Percentiles rank a stretch among this genome's conserved stretches.
Conservation (phyloP, 495 filamentous ascomycete species). For the Tuber umbilicatum region DNA sequence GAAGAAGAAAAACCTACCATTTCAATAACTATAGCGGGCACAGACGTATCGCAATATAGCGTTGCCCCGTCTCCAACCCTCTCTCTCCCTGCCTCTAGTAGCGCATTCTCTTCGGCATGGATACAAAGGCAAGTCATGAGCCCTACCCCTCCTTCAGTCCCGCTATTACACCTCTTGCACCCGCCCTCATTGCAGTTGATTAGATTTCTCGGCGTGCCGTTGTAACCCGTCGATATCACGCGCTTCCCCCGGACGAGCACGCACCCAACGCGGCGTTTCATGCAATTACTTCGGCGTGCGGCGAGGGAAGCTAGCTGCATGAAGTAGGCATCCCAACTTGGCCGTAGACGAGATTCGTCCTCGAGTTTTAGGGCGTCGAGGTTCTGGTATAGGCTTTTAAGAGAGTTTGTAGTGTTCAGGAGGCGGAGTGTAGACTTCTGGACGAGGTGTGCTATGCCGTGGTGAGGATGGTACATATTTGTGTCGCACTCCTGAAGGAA, state of each 20-base stretch:
- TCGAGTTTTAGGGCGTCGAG: slow-evolving; percentile 65
- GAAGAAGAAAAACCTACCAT: slow-evolving; percentile 1
- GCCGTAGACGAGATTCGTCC: slow-evolving; percentile 71
- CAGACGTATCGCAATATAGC: slow-evolving; percentile 83
- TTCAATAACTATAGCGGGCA: slow-evolving; percentile 5
- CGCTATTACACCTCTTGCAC: slow-evolving; percentile 78
- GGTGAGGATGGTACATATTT: slow-evolving; percentile 62
- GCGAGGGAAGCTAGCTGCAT: slow-evolving; percentile 91
- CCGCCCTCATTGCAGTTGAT: slow-evolving; percentile 90
- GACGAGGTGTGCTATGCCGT: slow-evolving; percentile 64
- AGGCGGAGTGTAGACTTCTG: slow-evolving; percentile 74
- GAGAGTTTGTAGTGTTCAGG: slow-evolving; percentile 69
- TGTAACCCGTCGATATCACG: slow-evolving; percentile 95
- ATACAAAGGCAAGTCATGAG: slow-evolving; percentile 86
- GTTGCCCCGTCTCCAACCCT: slow-evolving; percentile 70
- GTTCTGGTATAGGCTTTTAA: slow-evolving; percentile 61
- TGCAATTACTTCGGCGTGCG: slow-evolving; percentile 88
- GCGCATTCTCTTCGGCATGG: slow-evolving; percentile 93
- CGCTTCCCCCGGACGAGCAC: slow-evolving; percentile 83
- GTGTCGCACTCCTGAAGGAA: slow-evolving; percentile 72
- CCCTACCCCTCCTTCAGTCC: slow-evolving; percentile 59
- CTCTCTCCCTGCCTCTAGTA: slow-evolving; percentile 89
- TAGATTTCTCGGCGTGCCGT: slow-evolving; percentile 82
- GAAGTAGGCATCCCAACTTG: slow-evolving; percentile 97
- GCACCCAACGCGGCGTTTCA: slow-evolving; percentile 93